Evolutionary conservation across 2,329 filamentous ascomycete genomes (phyloP), one percentile per base, ranked within the genome.

Genomic region (Sporothrix pallida): DNA sequence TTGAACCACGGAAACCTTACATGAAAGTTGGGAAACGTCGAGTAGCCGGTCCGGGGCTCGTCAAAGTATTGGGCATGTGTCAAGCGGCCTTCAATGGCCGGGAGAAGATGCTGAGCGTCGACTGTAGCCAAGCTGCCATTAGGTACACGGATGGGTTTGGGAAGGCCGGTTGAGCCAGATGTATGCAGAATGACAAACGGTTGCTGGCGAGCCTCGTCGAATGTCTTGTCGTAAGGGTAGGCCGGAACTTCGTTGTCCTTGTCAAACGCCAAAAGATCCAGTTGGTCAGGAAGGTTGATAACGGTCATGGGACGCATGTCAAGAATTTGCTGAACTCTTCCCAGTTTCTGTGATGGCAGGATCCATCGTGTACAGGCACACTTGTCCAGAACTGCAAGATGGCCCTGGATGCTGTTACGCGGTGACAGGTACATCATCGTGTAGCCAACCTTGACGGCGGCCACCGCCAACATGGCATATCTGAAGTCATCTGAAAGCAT

Each of bases 361-460:
- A 58, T 58, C 56, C 56, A 58, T 10, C 56, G 23, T 6, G 56
- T 58, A 12, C 56, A 58, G 2, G 56, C 23, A 31, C 56, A 58
- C 5, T 58, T 58, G 23, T 58, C 56, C 2, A 58, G 56, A 13
- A 58, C 56, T 5, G 56, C 56, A 13, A 58, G 56, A 15, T 58
- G 56, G 23, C 56, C 56, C 7, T 58, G 23, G 12, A 58, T 58
- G 23, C 56, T 58, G 56, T 58, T 58, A 10, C 56, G 2, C 1
- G 56, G 56, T 6, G 56, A 58, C 23, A 58, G 5, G 56, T 37
- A 31, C 56, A 58, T 58, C 56, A 58, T 58, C 56, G 56, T 58
- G 23, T 58, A 58, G 12, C 56, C 56, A 12, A 31, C 12, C 10
- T 58, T 58, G 2, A 58, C 56, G 12, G 56, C 56, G 5, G 56